These are phyloP conservation scores for Starmerella apis DNA, from an alignment of 805 yeast species.

Conservation along the genomic window DNA sequence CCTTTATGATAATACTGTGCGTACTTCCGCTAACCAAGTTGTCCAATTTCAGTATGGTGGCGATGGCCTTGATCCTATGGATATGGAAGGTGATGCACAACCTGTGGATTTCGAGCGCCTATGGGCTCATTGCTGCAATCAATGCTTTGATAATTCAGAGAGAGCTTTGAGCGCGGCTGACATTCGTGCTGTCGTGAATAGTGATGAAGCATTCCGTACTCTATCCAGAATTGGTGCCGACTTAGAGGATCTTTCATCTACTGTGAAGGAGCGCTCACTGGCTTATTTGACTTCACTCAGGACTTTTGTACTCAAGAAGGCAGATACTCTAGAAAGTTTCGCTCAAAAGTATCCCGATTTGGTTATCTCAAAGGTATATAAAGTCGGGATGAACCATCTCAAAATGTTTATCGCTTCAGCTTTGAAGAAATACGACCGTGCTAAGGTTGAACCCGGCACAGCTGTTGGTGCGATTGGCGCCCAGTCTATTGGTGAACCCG, in stretches of 20 bases:
- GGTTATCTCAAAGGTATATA: constrained; percentile 34
- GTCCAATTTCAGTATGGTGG: constrained; percentile 98
- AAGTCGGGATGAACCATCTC: constrained; percentile 54
- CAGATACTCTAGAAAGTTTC: constrained; percentile 43
- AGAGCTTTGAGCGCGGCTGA: constrained; percentile 59
- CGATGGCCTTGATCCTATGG: constrained; percentile 94
- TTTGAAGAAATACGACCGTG: constrained; percentile 68
- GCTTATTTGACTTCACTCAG: constrained; percentile 69
- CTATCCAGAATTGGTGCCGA: constrained; percentile 10
- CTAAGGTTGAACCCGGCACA: constrained; percentile 96
- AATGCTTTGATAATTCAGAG: constrained; percentile 51
- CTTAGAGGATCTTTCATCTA: constrained; percentile 25
- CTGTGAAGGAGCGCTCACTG: constrained; percentile 56
- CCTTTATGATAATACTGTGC: constrained; percentile 84
- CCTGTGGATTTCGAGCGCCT: constrained; percentile 91
- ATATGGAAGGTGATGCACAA: constrained; percentile 97
- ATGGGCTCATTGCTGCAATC: constrained; percentile 82
- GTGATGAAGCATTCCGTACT: constrained; percentile 34
- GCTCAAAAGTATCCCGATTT: constrained; percentile 38
- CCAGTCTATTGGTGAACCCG: constrained; percentile 98
- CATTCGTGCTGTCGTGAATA: constrained; percentile 45
- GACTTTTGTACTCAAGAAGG: constrained; percentile 49
- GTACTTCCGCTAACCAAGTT: constrained; percentile 91
- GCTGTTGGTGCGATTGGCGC: constrained; percentile 99
- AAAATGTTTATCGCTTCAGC: constrained; percentile 63